Conservation (phyloP, 306 rosid genomes). For the Luffa aegyptiaca region DNA sequence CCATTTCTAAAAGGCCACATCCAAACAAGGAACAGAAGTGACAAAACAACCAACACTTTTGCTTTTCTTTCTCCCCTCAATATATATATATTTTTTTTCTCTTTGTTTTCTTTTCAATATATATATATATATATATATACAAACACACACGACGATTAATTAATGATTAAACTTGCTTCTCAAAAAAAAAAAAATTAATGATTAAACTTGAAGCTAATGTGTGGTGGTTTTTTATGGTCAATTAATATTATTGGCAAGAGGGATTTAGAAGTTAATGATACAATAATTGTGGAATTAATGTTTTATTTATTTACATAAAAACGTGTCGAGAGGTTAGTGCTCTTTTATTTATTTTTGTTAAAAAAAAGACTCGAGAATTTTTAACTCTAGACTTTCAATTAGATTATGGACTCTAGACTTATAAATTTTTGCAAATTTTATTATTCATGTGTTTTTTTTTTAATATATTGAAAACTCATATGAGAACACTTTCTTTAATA, state of each 20-base stretch:
- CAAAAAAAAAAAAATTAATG: too few relatives aligned
- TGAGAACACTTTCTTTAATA: too few relatives aligned
- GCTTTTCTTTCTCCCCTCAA: not conserved
- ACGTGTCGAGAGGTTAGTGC: too few relatives aligned
- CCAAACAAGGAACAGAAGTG: conserved; percentile 3
- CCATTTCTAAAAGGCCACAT: not conserved
- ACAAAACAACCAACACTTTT: not conserved
- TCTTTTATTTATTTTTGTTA: too few relatives aligned
- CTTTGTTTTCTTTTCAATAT: not conserved
- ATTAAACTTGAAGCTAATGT: not conserved
- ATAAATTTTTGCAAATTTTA: too few relatives aligned
- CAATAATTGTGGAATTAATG: too few relatives aligned
- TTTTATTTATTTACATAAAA: too few relatives aligned
- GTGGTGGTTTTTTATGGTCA: not conserved
- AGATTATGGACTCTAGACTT: too few relatives aligned
- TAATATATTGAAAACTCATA: too few relatives aligned
- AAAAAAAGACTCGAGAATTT: too few relatives aligned
- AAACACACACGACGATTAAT: not conserved
- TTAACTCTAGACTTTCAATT: too few relatives aligned
- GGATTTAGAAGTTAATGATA: not conserved
- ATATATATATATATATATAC: not conserved
- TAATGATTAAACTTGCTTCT: not conserved
- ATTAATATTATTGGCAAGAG: not conserved
- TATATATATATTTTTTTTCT: not conserved
- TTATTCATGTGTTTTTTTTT: too few relatives aligned